A percentile compares a stretch with the other conserved stretches of the same genome.
phyloP scores from a whole-genome alignment of 2,329 filamentous ascomycete genomes.

The Lecanoromycetidae sp. region DNA sequence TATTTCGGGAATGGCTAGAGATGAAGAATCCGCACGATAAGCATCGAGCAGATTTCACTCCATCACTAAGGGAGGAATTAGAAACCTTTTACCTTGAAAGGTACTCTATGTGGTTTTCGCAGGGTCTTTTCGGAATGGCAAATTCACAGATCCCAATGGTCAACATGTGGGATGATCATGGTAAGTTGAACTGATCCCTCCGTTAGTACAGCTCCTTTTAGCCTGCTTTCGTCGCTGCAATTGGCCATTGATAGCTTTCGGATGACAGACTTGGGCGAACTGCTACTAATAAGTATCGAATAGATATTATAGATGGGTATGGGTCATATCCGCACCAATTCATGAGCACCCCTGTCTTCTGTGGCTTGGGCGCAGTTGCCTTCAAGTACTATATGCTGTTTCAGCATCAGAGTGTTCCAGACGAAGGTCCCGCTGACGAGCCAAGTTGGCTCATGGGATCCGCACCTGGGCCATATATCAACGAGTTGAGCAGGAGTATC shows the following conservation, averaged over 20 bases:
- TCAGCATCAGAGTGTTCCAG: constrained; percentile 78
- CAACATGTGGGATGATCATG: constrained; percentile 92
- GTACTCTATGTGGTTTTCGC: constrained; percentile 92
- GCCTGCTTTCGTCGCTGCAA: neutral
- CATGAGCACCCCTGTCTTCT: constrained; percentile 82
- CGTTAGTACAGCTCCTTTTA: neutral
- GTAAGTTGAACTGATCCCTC: constrained; percentile 22
- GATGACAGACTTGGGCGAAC: too few species aligned
- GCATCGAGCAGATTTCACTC: constrained; percentile 62
- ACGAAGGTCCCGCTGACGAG: constrained; percentile 71
- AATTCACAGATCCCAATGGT: constrained; percentile 95
- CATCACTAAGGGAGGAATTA: constrained; percentile 75
- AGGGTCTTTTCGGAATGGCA: constrained; percentile 85
- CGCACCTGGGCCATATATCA: constrained; percentile 77
- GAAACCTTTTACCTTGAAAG: constrained; percentile 79
- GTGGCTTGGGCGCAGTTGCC: constrained; percentile 75
- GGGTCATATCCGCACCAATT: constrained; percentile 87
- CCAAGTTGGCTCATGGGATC: constrained; percentile 82
- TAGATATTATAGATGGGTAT: constrained; percentile 75
- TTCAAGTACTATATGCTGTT: constrained; percentile 99
- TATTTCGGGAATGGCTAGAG: constrained; percentile 74
- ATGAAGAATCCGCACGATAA: constrained; percentile 72
- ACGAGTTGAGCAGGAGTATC: constrained; percentile 69
- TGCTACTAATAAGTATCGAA: neutral
- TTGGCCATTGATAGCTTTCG: neutral